Conservation (phyloP, 805 yeast genomes). For the Ogataea thermomethanolica region DNA sequence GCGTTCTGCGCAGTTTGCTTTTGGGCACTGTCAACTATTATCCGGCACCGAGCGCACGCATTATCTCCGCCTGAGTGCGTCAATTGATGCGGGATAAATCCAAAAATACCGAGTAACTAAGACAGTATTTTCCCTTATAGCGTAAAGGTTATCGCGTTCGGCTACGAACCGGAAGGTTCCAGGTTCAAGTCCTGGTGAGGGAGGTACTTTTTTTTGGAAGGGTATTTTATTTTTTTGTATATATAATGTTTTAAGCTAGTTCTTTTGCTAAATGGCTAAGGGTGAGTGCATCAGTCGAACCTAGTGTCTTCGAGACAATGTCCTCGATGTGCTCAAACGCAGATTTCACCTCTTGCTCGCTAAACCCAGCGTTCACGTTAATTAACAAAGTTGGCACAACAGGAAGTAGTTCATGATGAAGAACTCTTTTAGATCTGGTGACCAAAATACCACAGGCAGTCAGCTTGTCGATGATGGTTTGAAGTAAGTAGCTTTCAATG, state of each 20-base stretch:
- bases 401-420: slow-evolving; percentile 73
- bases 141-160: slow-evolving; percentile 34
- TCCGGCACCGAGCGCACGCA: too few relatives aligned
- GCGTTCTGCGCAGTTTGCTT: too few relatives aligned
- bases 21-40: too few relatives aligned
- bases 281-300: neutral
- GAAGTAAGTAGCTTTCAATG: slow-evolving; percentile 59
- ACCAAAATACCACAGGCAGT: slow-evolving; percentile 56
- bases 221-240: neutral
- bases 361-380: slow-evolving; percentile 45
- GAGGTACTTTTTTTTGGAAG: slow-evolving; percentile 11
- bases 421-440: slow-evolving; percentile 52
- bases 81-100: too few relatives aligned
- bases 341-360: slow-evolving; percentile 40
- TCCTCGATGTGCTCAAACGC: slow-evolving; percentile 39
- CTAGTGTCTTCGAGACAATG: slow-evolving; percentile 17
- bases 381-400: slow-evolving; percentile 58
- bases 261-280: too few relatives aligned
- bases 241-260: neutral
- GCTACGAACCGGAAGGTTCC: slow-evolving; percentile 40
- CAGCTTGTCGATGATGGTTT: slow-evolving; percentile 57
- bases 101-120: neutral
- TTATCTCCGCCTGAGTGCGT: too few relatives aligned
- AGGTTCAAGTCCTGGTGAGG: slow-evolving; percentile 56
- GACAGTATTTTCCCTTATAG: slow-evolving; percentile 26